Evolutionary conservation across 83 land plant genomes (phyloP), one percentile per base, ranked within the genome.

Genomic region (Diphasiastrum complanatum): DNA sequence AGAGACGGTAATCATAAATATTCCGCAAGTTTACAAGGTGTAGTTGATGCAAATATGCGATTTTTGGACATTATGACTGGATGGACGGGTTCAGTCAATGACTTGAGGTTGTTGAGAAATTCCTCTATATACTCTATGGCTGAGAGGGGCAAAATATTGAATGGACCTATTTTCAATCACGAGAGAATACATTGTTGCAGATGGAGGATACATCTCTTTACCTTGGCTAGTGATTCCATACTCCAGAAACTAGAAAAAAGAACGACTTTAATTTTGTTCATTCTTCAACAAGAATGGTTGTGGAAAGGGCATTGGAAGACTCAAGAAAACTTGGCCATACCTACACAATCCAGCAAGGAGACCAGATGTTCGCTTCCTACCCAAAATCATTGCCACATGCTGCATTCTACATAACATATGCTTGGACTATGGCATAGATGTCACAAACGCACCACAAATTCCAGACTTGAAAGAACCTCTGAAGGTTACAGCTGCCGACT

Each of bases 181-280:
- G 8, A 63, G 85, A 52, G 97, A 90, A 61, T 86, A 69, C 69
- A 69, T 90, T n/a, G 79, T 86, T 20, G 97, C 92, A n/a, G 85
- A 83, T 28, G 47, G 51, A 33, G 78, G 65, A 0, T 90, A 86
- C 45, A 91, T 89, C 38, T 74, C 83, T 26, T 77, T 86, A 16
- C 86, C 89, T 29, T 90, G 97, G 97, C 89, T 90, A 24, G 62
- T 90, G 22, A 81, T 81, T 34, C 89, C 97, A 19, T 86, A 67
- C 51, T 73, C 10, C 23, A 2, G 30, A 38, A 6, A n/a, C n/a
- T 31, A 24, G 14, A 31, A n/a, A 18, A n/a, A 22, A 36, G 10
- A 52, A 52, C 3, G 32, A 5, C 5, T 56, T 5, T 43, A 71
- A 71, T 38, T 52, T 24, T 50, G 63, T 46, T 28, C 74, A 71